Conservation (phyloP, 1,139 yeast genomes). For the Pichia inconspicua region DNA sequence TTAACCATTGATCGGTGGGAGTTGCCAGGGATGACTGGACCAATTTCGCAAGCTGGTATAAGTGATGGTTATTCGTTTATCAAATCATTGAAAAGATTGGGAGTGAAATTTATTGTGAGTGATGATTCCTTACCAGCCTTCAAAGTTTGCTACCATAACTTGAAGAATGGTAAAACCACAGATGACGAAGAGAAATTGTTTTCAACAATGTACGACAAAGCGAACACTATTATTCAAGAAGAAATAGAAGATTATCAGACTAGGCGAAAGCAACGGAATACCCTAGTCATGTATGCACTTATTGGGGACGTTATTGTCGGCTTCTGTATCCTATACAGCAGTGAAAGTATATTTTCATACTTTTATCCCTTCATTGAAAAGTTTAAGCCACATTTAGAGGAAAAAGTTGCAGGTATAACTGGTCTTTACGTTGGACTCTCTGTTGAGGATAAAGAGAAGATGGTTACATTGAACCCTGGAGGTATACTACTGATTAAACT, state of each 20-base stretch:
- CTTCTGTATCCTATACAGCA: constrained; percentile 46
- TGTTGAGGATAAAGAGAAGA: not conserved
- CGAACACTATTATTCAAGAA: constrained; percentile 9
- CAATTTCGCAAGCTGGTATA: not conserved
- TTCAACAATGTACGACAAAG: constrained; percentile 26
- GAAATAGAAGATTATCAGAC: constrained; percentile 1
- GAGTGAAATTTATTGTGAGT: constrained; percentile 30
- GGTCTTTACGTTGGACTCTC: constrained; percentile 35
- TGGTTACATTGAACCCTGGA: not conserved
- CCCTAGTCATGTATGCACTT: constrained; percentile 42
- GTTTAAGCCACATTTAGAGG: constrained; percentile 1
- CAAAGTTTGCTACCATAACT: constrained; percentile 28
- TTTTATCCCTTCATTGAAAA: constrained; percentile 43
- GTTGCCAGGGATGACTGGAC: constrained; percentile 5
- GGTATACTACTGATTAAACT: constrained; percentile 30
- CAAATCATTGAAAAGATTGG: not conserved
- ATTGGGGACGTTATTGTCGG: constrained; percentile 53
- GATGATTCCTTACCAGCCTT: constrained; percentile 7
- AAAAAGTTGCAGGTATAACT: constrained; percentile 44
- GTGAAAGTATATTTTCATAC: constrained; percentile 38
- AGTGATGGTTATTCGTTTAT: constrained; percentile 1
- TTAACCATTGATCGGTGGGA: constrained; percentile 38
- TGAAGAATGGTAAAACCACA: constrained; percentile 3
- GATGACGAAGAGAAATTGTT: constrained; percentile 20
- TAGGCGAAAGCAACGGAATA: constrained; percentile 2